These are phyloP conservation scores for Neurospora africana DNA, from an alignment of 495 filamentous ascomycete species.

Conservation along the genomic window DNA sequence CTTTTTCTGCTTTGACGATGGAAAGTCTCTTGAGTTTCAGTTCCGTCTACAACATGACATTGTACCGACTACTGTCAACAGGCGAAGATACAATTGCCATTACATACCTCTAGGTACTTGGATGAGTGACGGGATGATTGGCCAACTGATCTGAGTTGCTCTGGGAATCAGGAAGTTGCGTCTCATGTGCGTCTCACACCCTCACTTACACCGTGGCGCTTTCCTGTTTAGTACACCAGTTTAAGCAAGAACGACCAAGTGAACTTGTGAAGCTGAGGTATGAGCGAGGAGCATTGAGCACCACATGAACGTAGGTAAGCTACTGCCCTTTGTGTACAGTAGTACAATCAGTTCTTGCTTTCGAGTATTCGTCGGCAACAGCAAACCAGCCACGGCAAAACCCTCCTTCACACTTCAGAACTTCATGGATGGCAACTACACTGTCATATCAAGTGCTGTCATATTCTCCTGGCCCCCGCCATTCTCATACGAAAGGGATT, in stretches of 20 bases:
- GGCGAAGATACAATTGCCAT: not conserved
- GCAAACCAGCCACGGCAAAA: not conserved
- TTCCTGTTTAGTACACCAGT: not conserved
- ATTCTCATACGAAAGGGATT: not conserved
- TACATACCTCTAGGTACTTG: not conserved
- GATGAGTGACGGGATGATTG: not conserved
- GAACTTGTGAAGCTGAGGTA: not conserved
- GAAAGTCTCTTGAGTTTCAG: not conserved
- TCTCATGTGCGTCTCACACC: not conserved
- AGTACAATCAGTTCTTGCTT: not conserved
- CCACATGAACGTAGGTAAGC: not conserved
- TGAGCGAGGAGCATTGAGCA: not conserved
- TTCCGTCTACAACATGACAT: not conserved
- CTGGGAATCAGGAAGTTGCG: not conserved
- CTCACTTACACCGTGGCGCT: not conserved
- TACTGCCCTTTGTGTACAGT: not conserved
- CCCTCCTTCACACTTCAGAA: not conserved
- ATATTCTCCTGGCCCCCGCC: not conserved
- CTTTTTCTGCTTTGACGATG: not conserved
- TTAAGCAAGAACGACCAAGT: not conserved
- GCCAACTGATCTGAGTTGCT: not conserved
- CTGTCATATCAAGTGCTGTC: not conserved
- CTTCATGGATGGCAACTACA: not conserved
- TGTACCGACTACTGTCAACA: not conserved
- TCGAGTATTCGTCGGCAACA: not conserved